Conservation (phyloP, 2,329 filamentous ascomycete species). For the Apiospora pterosperma region DNA sequence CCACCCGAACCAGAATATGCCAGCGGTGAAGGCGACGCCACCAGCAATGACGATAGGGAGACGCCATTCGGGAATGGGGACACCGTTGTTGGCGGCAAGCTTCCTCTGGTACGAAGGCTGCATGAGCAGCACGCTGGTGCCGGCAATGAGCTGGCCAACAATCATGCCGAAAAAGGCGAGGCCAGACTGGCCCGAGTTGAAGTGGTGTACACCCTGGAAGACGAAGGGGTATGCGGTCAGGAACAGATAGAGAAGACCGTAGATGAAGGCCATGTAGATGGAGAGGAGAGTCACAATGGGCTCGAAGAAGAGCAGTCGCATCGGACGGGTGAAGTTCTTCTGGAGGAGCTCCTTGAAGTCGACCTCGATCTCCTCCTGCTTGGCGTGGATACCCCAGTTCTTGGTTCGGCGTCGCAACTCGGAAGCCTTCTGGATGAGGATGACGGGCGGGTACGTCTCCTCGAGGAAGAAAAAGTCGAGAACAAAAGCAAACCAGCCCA, state of each 20-base stretch:
- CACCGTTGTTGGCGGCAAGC: constrained; percentile 62
- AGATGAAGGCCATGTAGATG: constrained; percentile 73
- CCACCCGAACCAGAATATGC: constrained; percentile 79
- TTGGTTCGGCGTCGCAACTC: constrained; percentile 60
- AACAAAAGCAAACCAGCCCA: constrained; percentile 58
- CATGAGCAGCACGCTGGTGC: constrained; percentile 57
- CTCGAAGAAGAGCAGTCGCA: constrained; percentile 64
- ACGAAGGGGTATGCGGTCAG: constrained; percentile 82
- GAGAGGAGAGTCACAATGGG: constrained; percentile 67
- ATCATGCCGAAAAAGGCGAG: constrained; percentile 87
- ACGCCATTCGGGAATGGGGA: constrained; percentile 65
- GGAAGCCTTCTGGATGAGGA: constrained; percentile 58
- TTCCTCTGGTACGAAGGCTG: constrained; percentile 68
- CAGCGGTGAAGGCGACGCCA: constrained; percentile 56
- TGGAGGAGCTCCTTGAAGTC: constrained; percentile 60
- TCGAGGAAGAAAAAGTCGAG: constrained; percentile 61
- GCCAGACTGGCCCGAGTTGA: constrained; percentile 67
- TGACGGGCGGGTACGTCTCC: constrained; percentile 68
- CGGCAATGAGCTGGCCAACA: constrained; percentile 66
- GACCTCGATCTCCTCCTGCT: constrained; percentile 69
- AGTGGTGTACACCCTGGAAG: constrained; percentile 69
- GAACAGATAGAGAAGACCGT: constrained; percentile 74
- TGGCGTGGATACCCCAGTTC: constrained; percentile 70
- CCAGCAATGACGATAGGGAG: constrained; percentile 59
- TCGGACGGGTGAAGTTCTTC: constrained; percentile 65